Conservation (phyloP, 2,329 filamentous ascomycete species). For the Penicillium sp. region DNA sequence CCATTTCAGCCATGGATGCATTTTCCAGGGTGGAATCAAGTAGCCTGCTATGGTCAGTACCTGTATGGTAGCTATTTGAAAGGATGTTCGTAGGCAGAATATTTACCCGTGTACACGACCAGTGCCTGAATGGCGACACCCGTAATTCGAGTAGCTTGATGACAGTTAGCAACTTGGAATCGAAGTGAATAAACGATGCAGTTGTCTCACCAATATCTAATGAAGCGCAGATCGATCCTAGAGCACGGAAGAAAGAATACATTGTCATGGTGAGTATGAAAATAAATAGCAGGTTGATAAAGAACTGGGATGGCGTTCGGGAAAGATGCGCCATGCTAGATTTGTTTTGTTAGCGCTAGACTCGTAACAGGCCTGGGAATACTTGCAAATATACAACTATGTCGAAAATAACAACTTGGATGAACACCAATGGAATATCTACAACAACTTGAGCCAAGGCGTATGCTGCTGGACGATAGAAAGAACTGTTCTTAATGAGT, state of each 20-base stretch:
- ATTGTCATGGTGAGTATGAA: slow-evolving; percentile 57
- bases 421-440: slow-evolving; percentile 58
- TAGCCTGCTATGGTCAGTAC: slow-evolving; percentile 48
- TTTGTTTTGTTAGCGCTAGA: background rate
- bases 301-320: slow-evolving; percentile 61
- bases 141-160: slow-evolving; percentile 49
- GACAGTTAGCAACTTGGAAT: background rate
- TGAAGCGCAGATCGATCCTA: slow-evolving; percentile 52
- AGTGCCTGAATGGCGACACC: slow-evolving; percentile 52
- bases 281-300: slow-evolving; percentile 59
- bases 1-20: slow-evolving; percentile 66
- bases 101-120: slow-evolving; percentile 57
- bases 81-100: background rate
- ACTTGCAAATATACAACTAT: slow-evolving; percentile 60
- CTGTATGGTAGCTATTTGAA: background rate
- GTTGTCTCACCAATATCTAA: slow-evolving; percentile 46
- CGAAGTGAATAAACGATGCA: background rate
- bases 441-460: slow-evolving; percentile 60
- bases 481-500: slow-evolving; percentile 46
- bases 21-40: slow-evolving; percentile 61
- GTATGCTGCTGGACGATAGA: slow-evolving; percentile 64
- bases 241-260: slow-evolving; percentile 55
- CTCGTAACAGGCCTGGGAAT: accelerated
- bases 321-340: slow-evolving; percentile 55
- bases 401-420: slow-evolving; percentile 61